phyloP scores from a whole-genome alignment of 129 eudicot genomes.

The Tagetes patula region DNA sequence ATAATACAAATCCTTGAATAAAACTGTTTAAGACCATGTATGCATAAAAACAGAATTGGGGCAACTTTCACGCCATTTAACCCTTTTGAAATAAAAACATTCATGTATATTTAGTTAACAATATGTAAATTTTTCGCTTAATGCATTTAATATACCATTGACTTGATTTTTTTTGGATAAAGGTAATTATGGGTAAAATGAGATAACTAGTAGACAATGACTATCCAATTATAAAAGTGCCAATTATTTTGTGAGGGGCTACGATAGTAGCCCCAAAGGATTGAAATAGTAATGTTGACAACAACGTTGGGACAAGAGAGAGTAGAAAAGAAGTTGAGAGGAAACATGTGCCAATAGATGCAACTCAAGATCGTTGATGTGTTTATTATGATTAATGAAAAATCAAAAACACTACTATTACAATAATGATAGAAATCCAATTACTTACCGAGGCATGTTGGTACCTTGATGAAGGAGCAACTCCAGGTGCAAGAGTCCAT shows the following conservation, averaged over 20 bases:
- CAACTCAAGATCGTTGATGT: background rate
- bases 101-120: background rate
- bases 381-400: background rate
- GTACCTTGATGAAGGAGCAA: conserved; percentile 94
- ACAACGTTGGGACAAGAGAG: background rate
- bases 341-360: conserved; percentile 3
- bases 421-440: background rate
- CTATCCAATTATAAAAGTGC: background rate
- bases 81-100: background rate
- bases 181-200: background rate
- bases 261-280: background rate
- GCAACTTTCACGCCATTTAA: background rate
- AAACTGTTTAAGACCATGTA: background rate
- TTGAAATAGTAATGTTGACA: background rate
- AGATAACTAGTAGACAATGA: no score
- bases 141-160: background rate
- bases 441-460: conserved; percentile 93
- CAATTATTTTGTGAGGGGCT: no score
- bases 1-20: background rate
- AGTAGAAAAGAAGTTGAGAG: background rate
- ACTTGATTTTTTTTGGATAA: background rate
- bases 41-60: background rate
- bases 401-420: background rate
- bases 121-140: background rate
- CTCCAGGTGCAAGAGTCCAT: conserved; percentile 99